A percentile compares a stretch with the other conserved stretches of the same genome.
phyloP scores from a whole-genome alignment of 2,329 filamentous ascomycete species.

The Tolypocladium sp. region DNA sequence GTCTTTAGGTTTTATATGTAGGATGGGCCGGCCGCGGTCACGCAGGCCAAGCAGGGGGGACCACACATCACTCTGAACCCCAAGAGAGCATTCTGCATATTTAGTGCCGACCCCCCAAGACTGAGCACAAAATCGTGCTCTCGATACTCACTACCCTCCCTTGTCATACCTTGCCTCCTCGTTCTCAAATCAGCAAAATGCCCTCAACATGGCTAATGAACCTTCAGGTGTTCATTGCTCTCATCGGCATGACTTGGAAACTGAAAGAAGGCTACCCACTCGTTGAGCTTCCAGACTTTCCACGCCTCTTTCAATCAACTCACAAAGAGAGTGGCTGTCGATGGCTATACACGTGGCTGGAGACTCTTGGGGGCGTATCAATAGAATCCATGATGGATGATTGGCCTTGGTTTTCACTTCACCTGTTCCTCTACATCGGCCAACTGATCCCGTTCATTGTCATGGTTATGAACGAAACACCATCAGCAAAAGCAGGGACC shows the following conservation, averaged over 20 bases:
- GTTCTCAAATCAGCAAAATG: neutral
- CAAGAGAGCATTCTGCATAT: neutral
- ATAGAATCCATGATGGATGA: neutral
- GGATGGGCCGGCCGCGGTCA: neutral
- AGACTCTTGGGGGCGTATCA: neutral
- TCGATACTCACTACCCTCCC: neutral
- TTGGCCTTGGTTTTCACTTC: conserved; percentile 8
- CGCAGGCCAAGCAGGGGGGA: neutral
- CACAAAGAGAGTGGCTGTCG: neutral
- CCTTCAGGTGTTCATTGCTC: conserved; percentile 1
- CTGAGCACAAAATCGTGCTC: neutral
- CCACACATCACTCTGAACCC: neutral
- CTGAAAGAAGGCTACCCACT: conserved; percentile 1
- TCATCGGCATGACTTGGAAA: conserved; percentile 4
- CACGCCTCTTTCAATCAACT: neutral
- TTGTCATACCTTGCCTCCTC: neutral
- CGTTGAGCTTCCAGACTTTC: neutral
- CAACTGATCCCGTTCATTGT: conserved; percentile 3
- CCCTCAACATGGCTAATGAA: neutral
- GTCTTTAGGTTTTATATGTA: neutral
- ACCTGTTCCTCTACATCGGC: conserved; percentile 6
- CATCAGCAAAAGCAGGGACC: neutral
- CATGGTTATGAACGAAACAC: conserved; percentile 1
- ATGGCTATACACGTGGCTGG: neutral
- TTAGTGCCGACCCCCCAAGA: neutral